Base-by-base conservation (phyloP, 2,329 filamentous ascomycete genomes). In the Thermoascus crustaceus region DNA sequence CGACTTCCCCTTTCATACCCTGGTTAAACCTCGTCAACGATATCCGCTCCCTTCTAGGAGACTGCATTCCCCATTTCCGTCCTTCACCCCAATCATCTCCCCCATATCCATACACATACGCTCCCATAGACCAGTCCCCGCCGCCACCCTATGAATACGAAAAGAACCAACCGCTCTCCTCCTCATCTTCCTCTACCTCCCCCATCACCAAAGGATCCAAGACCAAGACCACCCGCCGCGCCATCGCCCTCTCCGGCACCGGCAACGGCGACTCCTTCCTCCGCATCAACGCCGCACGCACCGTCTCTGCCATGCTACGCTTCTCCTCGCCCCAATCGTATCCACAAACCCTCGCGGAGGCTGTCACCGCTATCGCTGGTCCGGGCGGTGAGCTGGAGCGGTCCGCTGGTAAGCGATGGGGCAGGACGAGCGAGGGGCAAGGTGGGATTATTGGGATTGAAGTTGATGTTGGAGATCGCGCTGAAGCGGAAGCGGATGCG, bases 221-320 rank as follows among this genome's bases (percentile, higher is more conserved):
- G 17, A 53, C 34, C 34, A 37, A 6, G 3, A 44, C 33, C 7
- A 30, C 45, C 48, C 55, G 52, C 42, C 58, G 62, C 32, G 65
- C 64, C 3, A 55, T 75, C 53, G 84, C 72, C 0, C 65, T 85
- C 7, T 89, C 83, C 0, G 83, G 85, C 1, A 89, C 86, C 0
- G 88, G 87, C 0, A 94, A 94, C 48, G 87, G 88, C 0, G 87
- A 94, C 60, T 85, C 83, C 0, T 94, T 94, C 56, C 69, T 94
- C 10, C 78, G 85, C 3, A 66, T 77, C 2, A 74, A 71, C 9
- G 86, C 86, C 1, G 76, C 74, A 0, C 76, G 83, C 20, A 88
- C 83, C 0, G 77, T 80, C 0, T 81, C 76, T 2, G 77, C 85
- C 1, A 80, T 88, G 45, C 78, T 80, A 11, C 73, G 81, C 8